Percentiles rank a stretch among this genome's conserved stretches.
Evolutionary conservation across 2,329 filamentous ascomycete genomes (phyloP).

Genomic region (Ascosphaera acerosa): DNA sequence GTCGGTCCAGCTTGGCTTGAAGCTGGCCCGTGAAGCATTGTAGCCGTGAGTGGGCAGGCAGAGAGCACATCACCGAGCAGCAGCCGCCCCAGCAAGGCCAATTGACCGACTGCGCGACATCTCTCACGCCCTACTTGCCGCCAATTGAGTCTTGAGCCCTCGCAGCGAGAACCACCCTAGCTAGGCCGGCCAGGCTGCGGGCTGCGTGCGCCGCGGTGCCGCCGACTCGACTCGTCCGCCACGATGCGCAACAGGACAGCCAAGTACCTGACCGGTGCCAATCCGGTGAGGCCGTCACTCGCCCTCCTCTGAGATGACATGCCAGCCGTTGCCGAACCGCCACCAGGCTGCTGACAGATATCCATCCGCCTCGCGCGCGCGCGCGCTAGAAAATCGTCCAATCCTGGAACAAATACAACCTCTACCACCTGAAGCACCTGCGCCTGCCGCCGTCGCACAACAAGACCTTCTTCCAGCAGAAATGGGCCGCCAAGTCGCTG

Average conservation of each 20-base stretch:
- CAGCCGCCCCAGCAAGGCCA: too few relatives aligned
- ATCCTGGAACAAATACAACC: slow-evolving; percentile 93
- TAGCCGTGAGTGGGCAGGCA: too few relatives aligned
- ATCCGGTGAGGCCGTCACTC: slow-evolving; percentile 5
- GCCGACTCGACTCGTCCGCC: too few relatives aligned
- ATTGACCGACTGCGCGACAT: too few relatives aligned
- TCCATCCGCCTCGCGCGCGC: not conserved
- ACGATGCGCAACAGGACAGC: slow-evolving; percentile 22
- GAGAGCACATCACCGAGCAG: too few relatives aligned
- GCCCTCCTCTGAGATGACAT: not conserved
- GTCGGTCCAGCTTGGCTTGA: too few relatives aligned
- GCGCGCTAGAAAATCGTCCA: slow-evolving; percentile 56
- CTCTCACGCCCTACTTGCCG: too few relatives aligned
- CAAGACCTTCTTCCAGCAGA: slow-evolving; percentile 85
- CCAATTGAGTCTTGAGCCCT: too few relatives aligned
- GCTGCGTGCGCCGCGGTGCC: too few relatives aligned
- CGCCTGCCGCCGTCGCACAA: slow-evolving; percentile 19
- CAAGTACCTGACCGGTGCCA: slow-evolving; percentile 17
- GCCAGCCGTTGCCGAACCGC: slow-evolving; percentile 1
- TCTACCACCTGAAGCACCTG: slow-evolving; percentile 56
- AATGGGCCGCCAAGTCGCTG: slow-evolving; percentile 74
- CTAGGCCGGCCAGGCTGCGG: too few relatives aligned
- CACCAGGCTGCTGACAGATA: slow-evolving; percentile 1
- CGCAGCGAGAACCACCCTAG: too few relatives aligned
- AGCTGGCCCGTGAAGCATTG: too few relatives aligned